Evolutionary conservation across 805 yeast species (phyloP).

Genomic region (Tetrapisispora fleetii): DNA sequence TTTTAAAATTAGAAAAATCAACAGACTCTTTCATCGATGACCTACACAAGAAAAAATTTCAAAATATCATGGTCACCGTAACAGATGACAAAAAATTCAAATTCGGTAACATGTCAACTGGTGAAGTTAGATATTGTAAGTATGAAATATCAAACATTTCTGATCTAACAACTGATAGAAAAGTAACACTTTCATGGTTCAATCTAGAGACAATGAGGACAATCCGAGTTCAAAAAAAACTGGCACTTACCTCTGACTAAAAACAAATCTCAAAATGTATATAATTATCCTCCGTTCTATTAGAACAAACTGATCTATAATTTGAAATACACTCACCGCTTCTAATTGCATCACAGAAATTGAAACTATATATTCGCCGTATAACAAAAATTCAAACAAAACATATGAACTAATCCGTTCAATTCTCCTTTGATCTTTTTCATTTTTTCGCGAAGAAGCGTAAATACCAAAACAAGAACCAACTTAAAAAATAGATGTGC

Average conservation of each 20-base stretch:
- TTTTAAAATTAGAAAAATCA: not conserved
- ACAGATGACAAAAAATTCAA: conserved; percentile 1
- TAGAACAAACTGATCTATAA: too few relatives aligned
- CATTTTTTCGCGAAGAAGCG: too few relatives aligned
- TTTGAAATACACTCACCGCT: too few relatives aligned
- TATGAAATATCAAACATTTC: not conserved
- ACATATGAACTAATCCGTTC: too few relatives aligned
- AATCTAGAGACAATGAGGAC: conserved; percentile 1
- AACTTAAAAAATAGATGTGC: too few relatives aligned
- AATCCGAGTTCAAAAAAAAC: not conserved
- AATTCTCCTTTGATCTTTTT: too few relatives aligned
- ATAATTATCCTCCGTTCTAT: too few relatives aligned
- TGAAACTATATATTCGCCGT: too few relatives aligned
- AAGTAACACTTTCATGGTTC: conserved; percentile 10
- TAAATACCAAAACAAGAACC: too few relatives aligned
- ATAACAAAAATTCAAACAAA: too few relatives aligned
- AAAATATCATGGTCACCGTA: not conserved
- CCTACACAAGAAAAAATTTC: not conserved
- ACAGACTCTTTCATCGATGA: not conserved
- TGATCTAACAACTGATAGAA: not conserved
- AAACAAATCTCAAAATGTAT: not conserved
- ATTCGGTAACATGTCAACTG: conserved; percentile 12
- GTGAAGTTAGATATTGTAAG: conserved; percentile 3
- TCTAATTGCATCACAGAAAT: too few relatives aligned
- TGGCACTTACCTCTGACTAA: not conserved